phyloP scores from a whole-genome alignment of 306 rosid species.

The Begonia peltatifolia region DNA sequence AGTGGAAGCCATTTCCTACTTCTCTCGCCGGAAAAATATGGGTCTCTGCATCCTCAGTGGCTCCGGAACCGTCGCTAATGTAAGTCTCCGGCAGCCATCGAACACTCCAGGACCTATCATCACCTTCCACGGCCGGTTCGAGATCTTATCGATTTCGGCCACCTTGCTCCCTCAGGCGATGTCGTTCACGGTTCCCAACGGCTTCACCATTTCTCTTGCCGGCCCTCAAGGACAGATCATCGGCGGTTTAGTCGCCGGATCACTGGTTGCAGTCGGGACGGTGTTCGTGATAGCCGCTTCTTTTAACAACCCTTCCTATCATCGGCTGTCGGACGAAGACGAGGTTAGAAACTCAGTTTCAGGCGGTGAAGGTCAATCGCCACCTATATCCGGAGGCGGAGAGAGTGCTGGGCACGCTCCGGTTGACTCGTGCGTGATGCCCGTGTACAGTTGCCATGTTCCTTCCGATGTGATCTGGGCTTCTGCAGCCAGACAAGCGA shows the following conservation, averaged over 20 bases:
- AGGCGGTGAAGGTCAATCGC: conserved; percentile 19
- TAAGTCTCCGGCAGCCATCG: conserved; percentile 75
- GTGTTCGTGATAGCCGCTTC: conserved; percentile 64
- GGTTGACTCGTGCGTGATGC: conserved; percentile 10
- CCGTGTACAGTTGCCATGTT: conserved; percentile 59
- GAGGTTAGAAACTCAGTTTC: conserved; percentile 28
- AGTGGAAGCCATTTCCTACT: conserved; percentile 55
- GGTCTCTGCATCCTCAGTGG: conserved; percentile 63
- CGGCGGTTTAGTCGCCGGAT: conserved; percentile 68
- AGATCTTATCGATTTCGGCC: conserved; percentile 66
- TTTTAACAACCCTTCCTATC: conserved; percentile 55
- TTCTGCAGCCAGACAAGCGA: conserved; percentile 54
- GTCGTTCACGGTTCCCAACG: conserved; percentile 22
- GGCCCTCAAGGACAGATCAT: conserved; percentile 96
- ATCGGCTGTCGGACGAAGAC: conserved; percentile 50
- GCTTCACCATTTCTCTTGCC: conserved; percentile 69
- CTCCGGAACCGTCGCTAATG: conserved; percentile 76
- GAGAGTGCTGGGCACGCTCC: conserved; percentile 19
- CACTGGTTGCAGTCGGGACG: conserved; percentile 51
- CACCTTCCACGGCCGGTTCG: conserved; percentile 93
- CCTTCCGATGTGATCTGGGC: conserved; percentile 85
- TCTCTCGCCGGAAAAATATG: conserved; percentile 50
- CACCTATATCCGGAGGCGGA: conserved; percentile 9
- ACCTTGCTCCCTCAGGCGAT: conserved; percentile 40
- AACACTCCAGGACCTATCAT: conserved; percentile 61